phyloP scores from a whole-genome alignment of 1,284 basidiomycete species.

The Ceratobasidium sp. region DNA sequence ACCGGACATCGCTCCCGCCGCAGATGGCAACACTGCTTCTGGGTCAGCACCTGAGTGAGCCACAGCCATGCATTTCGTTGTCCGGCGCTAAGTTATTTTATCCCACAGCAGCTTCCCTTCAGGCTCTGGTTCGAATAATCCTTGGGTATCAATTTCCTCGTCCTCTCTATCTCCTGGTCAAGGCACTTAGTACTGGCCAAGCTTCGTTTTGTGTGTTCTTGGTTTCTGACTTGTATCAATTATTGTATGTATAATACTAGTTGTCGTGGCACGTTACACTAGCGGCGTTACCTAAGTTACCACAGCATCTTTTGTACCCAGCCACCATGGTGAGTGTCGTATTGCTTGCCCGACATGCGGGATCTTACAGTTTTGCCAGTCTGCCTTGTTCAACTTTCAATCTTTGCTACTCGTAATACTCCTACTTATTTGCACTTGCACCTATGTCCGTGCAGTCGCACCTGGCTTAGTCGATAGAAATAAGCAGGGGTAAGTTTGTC shows the following conservation, averaged over 20 bases:
- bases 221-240: slow-evolving; percentile 19
- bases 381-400: slow-evolving; percentile 98
- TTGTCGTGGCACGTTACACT: slow-evolving; percentile 1
- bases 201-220: neutral
- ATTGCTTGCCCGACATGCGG: neutral
- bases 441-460: slow-evolving; percentile 90
- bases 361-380: slow-evolving; percentile 61
- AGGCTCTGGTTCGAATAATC: slow-evolving; percentile 2
- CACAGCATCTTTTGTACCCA: neutral
- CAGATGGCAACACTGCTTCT: neutral
- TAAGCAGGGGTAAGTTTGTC: slow-evolving; percentile 81
- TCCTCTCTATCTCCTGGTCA: slow-evolving; percentile 24
- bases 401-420: slow-evolving; percentile 93
- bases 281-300: slow-evolving; percentile 1
- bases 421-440: slow-evolving; percentile 95
- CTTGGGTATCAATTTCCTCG: slow-evolving; percentile 17
- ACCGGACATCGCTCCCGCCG: slow-evolving; percentile 21
- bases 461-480: slow-evolving; percentile 93
- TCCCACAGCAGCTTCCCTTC: neutral
- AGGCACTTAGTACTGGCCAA: neutral
- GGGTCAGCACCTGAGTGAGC: slow-evolving; percentile 15
- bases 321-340: slow-evolving; percentile 11
- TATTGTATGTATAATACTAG: slow-evolving; percentile 15
- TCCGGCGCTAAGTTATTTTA: neutral
- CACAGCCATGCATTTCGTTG: neutral